Evolutionary conservation across 2,329 filamentous ascomycete species (phyloP).

Genomic region (Cladosporium sp.): DNA sequence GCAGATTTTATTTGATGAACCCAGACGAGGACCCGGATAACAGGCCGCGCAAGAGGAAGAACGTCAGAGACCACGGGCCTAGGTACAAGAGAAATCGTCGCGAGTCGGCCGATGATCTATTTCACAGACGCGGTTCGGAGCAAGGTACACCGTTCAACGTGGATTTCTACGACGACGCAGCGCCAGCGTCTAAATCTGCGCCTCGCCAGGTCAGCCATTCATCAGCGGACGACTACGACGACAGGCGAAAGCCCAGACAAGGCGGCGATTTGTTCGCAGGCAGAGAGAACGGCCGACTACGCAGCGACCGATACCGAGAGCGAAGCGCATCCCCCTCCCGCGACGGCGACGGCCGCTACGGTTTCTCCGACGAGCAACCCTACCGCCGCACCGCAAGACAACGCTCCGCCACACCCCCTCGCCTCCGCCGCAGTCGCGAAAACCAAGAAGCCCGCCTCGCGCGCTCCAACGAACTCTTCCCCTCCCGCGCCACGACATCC

Average conservation of each 20-base stretch:
- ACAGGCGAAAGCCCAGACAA: conserved; percentile 15
- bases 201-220: conserved; percentile 16
- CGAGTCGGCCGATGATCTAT: conserved; percentile 5
- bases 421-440: conserved; percentile 17
- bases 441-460: conserved; percentile 23
- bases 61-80: conserved; percentile 11
- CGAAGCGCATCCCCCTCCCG: conserved; percentile 56
- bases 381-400: conserved; percentile 40
- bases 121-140: conserved; percentile 8
- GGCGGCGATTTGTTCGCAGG: conserved; percentile 33
- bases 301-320: conserved; percentile 56
- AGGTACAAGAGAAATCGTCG: conserved; percentile 17
- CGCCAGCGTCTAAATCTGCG: conserved; percentile 5
- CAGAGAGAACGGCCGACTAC: conserved; percentile 37
- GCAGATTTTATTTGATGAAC: conserved; percentile 88
- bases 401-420: conserved; percentile 38
- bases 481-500: conserved; percentile 13
- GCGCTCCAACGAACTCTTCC: conserved; percentile 39
- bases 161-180: conserved; percentile 77
- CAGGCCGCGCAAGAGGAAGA: conserved; percentile 42
- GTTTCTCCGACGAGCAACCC: conserved; percentile 48
- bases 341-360: conserved; percentile 45
- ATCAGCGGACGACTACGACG: conserved; percentile 20
- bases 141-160: conserved; percentile 56
- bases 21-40: conserved; percentile 84